Evolutionary conservation across 2,329 filamentous ascomycete species (phyloP).

Genomic region (Fusarium sp.): DNA sequence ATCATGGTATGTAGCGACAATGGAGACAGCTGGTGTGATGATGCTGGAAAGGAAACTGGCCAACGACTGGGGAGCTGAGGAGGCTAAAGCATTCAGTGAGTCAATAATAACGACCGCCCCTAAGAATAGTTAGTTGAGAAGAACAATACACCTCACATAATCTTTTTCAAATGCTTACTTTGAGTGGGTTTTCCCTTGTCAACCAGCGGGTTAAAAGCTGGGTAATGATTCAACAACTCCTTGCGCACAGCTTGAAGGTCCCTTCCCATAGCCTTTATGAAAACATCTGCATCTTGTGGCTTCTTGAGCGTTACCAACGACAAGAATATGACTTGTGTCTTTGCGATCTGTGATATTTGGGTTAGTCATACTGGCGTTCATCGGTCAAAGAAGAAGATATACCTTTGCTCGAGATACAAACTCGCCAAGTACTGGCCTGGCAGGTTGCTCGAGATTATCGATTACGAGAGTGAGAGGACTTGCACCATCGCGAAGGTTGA

Average conservation of each 20-base stretch:
- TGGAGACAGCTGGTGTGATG: slow-evolving; percentile 74
- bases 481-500: slow-evolving; percentile 81
- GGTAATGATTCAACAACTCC: slow-evolving; percentile 69
- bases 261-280: slow-evolving; percentile 74
- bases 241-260: slow-evolving; percentile 66
- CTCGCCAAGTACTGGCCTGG: slow-evolving; percentile 76
- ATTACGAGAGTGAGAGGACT: slow-evolving; percentile 90
- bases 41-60: slow-evolving; percentile 77
- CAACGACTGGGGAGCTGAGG: slow-evolving; percentile 67
- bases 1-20: slow-evolving; percentile 84
- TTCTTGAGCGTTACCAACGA: slow-evolving; percentile 80
- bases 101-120: slow-evolving; percentile 84
- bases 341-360: slow-evolving; percentile 62
- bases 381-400: neutral
- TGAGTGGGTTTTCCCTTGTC: slow-evolving; percentile 54
- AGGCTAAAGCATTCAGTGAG: slow-evolving; percentile 76
- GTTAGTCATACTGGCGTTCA: slow-evolving; percentile 8
- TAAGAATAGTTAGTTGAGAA: slow-evolving; percentile 53
- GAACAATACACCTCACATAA: neutral
- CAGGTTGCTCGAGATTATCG: slow-evolving; percentile 87
- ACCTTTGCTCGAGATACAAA: slow-evolving; percentile 82
- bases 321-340: slow-evolving; percentile 79
- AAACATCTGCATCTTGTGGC: slow-evolving; percentile 73
- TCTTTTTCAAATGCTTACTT: slow-evolving; percentile 54
- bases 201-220: slow-evolving; percentile 54